These are phyloP conservation scores for Candida coleopterorum DNA, from an alignment of 805 yeast species.

Conservation along the genomic window DNA sequence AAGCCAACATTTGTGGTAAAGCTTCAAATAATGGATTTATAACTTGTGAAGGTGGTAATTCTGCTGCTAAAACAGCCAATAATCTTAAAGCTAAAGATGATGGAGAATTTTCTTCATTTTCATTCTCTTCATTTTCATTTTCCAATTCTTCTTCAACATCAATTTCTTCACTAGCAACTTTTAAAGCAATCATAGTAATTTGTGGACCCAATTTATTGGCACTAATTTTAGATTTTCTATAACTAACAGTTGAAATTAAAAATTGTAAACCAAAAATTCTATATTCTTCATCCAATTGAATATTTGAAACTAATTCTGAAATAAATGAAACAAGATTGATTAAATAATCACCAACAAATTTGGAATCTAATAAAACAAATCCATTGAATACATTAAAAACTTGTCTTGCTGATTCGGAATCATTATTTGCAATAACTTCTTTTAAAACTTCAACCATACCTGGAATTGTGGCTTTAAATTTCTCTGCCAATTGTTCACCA, in stretches of 20 bases:
- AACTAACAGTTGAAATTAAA: constrained; percentile 70
- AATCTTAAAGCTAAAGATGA: constrained; percentile 73
- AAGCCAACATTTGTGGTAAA: constrained; percentile 47
- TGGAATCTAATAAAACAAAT: constrained; percentile 69
- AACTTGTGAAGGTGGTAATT: constrained; percentile 90
- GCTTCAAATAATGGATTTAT: constrained; percentile 72
- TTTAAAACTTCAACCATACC: constrained; percentile 76
- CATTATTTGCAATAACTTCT: constrained; percentile 66
- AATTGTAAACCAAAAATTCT: constrained; percentile 82
- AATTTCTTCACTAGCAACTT: constrained; percentile 69
- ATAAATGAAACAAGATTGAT: constrained; percentile 65
- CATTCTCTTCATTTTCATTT: constrained; percentile 84
- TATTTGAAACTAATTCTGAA: constrained; percentile 68
- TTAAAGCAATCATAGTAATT: constrained; percentile 67
- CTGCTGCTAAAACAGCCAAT: constrained; percentile 70
- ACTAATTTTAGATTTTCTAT: constrained; percentile 75
- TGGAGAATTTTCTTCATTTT: constrained; percentile 87
- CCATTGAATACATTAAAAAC: constrained; percentile 84
- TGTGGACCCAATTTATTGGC: constrained; percentile 81
- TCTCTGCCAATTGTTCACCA: constrained; percentile 38
- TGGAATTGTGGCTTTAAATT: constrained; percentile 69
- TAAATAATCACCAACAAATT: constrained; percentile 72
- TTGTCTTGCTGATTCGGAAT: constrained; percentile 64
- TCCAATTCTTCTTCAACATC: constrained; percentile 75
- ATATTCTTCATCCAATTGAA: constrained; percentile 68